Base-by-base conservation (phyloP, 768 basidiomycete genomes). In the Kwoniella sp. region DNA sequence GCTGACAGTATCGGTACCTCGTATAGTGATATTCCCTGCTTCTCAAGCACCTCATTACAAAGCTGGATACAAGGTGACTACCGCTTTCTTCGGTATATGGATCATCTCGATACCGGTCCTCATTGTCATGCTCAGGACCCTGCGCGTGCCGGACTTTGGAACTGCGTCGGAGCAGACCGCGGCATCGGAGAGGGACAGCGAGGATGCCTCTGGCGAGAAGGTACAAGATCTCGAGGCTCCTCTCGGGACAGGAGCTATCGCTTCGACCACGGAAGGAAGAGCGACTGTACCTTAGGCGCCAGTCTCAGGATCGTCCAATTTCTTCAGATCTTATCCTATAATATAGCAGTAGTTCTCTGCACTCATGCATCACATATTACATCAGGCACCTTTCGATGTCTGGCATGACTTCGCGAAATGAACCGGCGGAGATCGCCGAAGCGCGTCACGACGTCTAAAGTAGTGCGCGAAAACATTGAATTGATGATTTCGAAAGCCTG, bases 21-120 rank as follows among this genome's bases (percentile, higher is more conserved):
- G n/a, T n/a, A n/a, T 62, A 58, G 61, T 76, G 28, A 68, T 76
- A 38, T 76, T 74, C 61, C 73, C 75, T 2, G 73, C 75, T 22
- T 58, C 58, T 7, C 30, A 72, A 48, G 75, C 75, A 3, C 75
- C 75, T 23, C 53, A 69, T 28, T 76, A 76, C 48, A 65, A 61
- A 2, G 58, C 70, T 31, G 75, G 75, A 0, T 76, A 73, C 67
- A 74, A 74, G 53, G 75, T 70, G 2, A 66, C 73, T 1, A 52
- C 69, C 0, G 73, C 64, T 4, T 66, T 66, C 58, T 61, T 61
- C n/a, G 60, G 34, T 34, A 61, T 61, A 7, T 61, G 60, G 60
- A 53, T 61, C 15, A 54, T 63, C 12, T 57, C 60, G n/a, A 61
- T 61, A 15, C 60, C 60, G n/a, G 54, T 61, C 37, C 51, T 61